Base-by-base conservation (phyloP, 2,329 filamentous ascomycete species). In the Chaetoscypha palmicola region DNA sequence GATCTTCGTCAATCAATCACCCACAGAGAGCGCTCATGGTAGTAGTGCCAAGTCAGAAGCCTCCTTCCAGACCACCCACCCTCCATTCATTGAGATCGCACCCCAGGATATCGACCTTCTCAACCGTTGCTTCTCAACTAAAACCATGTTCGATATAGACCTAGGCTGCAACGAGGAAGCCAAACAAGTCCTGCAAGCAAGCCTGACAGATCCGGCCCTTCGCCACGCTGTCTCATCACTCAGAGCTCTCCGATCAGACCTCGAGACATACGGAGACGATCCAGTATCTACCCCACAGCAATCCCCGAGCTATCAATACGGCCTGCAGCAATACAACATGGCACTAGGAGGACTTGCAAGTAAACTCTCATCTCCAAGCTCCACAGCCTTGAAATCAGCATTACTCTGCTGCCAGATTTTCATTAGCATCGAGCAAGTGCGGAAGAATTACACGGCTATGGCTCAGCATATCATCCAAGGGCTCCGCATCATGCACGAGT, bases 401-500 rank as follows among this genome's bases (percentile, higher is more conserved):
- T 55, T 71, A 24, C 58, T 70, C 45, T 72, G 68, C 58, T 72
- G 69, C 52, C 66, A 70, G 49, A 53, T 70, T 31, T 64, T 71
- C 49, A 69, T 71, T 51, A 70, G 68, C 51, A 69, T 71, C 44
- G 68, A 71, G 51, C 67, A 71, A 57, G 62, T 66, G 41, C 59
- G 59, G 22, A 54, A 57, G 4, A 67, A 70, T 42, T 68, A 64
- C 28, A 46, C 57, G 47, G 61, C 66, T 28, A 68, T 70, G 66
- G 63, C 59, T 31, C 64, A 66, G 34, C 68, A 71, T 43, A 63
- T 70, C 17, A 58, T 68, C 51, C 64, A 50, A 42, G 68, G 68
- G 43, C 61, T 71, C 34, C 57, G 54, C n/a, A 70, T 71, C 51
- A 66, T 70, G 62, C 63, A 58, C 47, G 62, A 70, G 51, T 60